Evolutionary conservation across 768 basidiomycete genomes (phyloP), one percentile per base, ranked within the genome.

Genomic region (Calocybe gangraenosa): DNA sequence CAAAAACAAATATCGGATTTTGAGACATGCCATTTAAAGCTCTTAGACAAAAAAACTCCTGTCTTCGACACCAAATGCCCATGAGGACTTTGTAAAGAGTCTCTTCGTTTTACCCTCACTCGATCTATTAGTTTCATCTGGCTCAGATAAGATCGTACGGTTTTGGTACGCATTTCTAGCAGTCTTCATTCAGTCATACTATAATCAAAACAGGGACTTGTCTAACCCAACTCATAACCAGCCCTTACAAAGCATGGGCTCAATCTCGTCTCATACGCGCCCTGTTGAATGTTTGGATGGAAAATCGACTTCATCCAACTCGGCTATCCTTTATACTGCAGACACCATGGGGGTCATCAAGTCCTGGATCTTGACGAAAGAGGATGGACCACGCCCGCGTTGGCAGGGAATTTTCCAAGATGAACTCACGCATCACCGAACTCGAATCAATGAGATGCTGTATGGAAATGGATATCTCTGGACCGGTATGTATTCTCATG

Each of bases 281-380:
- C 95, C 95, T 3, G 82, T 98, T 7, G 90, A 92, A 61, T 81
- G 79, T 48, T 62, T 96, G 10, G 75, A 79, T 31, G 84, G 76
- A n/a, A 68, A 71, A 47, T 53, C 65, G 11, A 52, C 66, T 31
- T 76, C 79, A 2, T 69, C 67, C n/a, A 60, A 58, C 9, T 65
- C 69, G 15, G 76, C 68, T 0, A 66, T 74, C 20, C 64, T 98
- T 3, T 89, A 84, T 60, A 91, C 92, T 0, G 91, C 79, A 6
- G 95, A 98, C 63, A 94, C 90, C 2, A 88, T 98, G 84, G 96
- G 95, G 2, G 61, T 87, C 7, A 81, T 97, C 59, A 88, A 84
- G 48, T 65, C 81, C 21, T 99, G 94, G 94, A 66, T 76, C 19
- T 57, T 95, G 40, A 64, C 65, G 37, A 76, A 76, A 52, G 71